Evolutionary conservation across 441 rosid genomes (phyloP).

Genomic region (Mallotus japonicus): DNA sequence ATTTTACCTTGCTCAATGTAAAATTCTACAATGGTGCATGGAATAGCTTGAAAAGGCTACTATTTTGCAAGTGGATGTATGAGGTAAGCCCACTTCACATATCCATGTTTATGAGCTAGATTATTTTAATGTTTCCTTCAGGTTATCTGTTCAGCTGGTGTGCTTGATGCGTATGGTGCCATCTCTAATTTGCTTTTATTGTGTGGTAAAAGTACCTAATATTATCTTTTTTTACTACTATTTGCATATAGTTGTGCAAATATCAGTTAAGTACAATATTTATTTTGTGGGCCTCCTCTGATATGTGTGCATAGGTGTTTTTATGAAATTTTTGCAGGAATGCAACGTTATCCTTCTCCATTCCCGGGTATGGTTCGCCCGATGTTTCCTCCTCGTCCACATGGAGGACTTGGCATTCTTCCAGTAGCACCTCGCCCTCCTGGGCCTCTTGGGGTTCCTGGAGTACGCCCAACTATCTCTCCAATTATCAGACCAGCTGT

Average conservation of each 20-base stretch:
- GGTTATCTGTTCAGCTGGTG: slow-evolving; percentile 95
- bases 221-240: slow-evolving; percentile 14
- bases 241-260: slow-evolving; percentile 18
- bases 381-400: slow-evolving; percentile 77
- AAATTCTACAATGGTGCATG: slow-evolving; percentile 51
- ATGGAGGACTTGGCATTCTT: slow-evolving; percentile 58
- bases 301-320: slow-evolving; percentile 57
- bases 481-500: slow-evolving; percentile 70
- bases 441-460: slow-evolving; percentile 57
- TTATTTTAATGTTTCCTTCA: slow-evolving; percentile 76
- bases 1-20: slow-evolving; percentile 43
- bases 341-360: slow-evolving; percentile 63
- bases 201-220: slow-evolving; percentile 72
- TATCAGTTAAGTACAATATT: slow-evolving; percentile 26
- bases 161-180: slow-evolving; percentile 88
- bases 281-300: slow-evolving; percentile 42
- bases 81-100: slow-evolving; percentile 64
- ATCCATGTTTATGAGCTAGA: slow-evolving; percentile 55
- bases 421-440: slow-evolving; percentile 64
- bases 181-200: slow-evolving; percentile 86
- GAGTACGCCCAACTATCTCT: slow-evolving; percentile 71
- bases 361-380: slow-evolving; percentile 78
- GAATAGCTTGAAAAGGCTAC: slow-evolving; percentile 53
- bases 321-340: slow-evolving; percentile 59
- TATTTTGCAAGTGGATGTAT: slow-evolving; percentile 39